These are phyloP conservation scores for Chenopodium album DNA, from an alignment of 148 eudicot genomes.

Conservation along the genomic window DNA sequence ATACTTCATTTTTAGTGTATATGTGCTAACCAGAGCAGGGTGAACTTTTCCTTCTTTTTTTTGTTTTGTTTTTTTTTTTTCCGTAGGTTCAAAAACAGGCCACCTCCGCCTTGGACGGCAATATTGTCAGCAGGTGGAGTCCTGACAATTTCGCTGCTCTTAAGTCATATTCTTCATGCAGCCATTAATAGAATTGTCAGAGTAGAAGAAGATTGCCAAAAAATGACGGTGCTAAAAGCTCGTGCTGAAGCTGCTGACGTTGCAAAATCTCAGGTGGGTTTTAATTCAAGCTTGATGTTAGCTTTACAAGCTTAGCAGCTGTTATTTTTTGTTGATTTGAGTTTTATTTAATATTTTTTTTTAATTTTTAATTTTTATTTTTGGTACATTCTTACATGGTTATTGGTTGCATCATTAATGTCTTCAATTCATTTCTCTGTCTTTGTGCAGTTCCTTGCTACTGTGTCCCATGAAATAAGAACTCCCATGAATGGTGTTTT, in stretches of 20 bases:
- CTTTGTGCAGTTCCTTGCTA: slow-evolving; percentile 83
- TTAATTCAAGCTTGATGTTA: slow-evolving; percentile 1
- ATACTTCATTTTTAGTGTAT: not conserved
- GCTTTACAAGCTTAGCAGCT: not conserved
- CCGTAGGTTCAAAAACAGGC: slow-evolving; percentile 68
- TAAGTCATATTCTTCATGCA: slow-evolving; percentile 60
- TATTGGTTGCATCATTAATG: slow-evolving; percentile 27
- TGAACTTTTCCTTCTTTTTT: not conserved
- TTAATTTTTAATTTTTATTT: not conserved
- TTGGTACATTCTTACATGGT: not conserved
- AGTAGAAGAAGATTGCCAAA: slow-evolving; percentile 55
- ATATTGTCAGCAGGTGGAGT: slow-evolving; percentile 47
- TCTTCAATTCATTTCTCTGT: slow-evolving; percentile 24
- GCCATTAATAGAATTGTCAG: slow-evolving; percentile 56
- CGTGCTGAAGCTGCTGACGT: slow-evolving; percentile 96
- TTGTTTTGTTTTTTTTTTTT: not conserved
- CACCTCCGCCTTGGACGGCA: slow-evolving; percentile 70
- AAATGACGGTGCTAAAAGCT: slow-evolving; percentile 68
- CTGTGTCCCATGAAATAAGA: slow-evolving; percentile 95
- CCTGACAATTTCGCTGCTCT: slow-evolving; percentile 57
- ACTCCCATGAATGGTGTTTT: slow-evolving; percentile 96
- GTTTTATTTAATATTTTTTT: no score
- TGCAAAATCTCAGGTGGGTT: slow-evolving; percentile 83
- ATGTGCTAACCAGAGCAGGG: not conserved
- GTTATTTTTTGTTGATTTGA: not conserved